phyloP scores from a whole-genome alignment of 2,329 filamentous ascomycete genomes.

The Claviceps sp. region DNA sequence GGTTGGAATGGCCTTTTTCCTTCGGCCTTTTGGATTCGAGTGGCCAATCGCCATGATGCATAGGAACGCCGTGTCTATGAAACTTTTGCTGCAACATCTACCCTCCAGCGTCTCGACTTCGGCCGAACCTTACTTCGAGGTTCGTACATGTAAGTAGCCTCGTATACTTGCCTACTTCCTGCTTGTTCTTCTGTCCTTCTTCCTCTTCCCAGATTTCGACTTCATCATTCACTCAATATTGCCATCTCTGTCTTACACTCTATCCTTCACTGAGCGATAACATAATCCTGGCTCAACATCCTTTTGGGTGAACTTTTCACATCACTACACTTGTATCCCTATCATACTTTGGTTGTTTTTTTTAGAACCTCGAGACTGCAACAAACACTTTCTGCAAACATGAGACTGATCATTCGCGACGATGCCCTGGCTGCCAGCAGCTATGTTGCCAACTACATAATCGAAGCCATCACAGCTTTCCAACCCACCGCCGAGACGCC shows the following conservation, averaged over 20 bases:
- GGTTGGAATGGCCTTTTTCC: not conserved
- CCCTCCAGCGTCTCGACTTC: not conserved
- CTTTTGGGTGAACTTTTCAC: not conserved
- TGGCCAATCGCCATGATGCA: not conserved
- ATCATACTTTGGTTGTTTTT: not conserved
- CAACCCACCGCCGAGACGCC: conserved; percentile 57
- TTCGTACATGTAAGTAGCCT: not conserved
- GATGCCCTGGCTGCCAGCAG: conserved; percentile 53
- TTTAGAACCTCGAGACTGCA: conserved; percentile 1
- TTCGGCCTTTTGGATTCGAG: not conserved
- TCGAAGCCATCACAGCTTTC: conserved; percentile 69
- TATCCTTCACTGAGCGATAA: not conserved
- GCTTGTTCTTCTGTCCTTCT: not conserved
- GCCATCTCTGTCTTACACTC: not conserved
- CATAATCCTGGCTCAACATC: not conserved
- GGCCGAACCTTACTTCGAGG: not conserved
- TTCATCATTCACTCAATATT: not conserved
- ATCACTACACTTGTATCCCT: not conserved
- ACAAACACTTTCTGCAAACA: conserved; percentile 22
- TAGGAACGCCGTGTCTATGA: not conserved
- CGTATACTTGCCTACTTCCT: not conserved
- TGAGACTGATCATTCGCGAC: conserved; percentile 76
- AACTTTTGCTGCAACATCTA: not conserved
- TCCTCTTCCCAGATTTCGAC: not conserved
- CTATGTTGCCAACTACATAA: conserved; percentile 72